phyloP scores from a whole-genome alignment of 1,284 basidiomycete genomes.

The Tilletia caries region DNA sequence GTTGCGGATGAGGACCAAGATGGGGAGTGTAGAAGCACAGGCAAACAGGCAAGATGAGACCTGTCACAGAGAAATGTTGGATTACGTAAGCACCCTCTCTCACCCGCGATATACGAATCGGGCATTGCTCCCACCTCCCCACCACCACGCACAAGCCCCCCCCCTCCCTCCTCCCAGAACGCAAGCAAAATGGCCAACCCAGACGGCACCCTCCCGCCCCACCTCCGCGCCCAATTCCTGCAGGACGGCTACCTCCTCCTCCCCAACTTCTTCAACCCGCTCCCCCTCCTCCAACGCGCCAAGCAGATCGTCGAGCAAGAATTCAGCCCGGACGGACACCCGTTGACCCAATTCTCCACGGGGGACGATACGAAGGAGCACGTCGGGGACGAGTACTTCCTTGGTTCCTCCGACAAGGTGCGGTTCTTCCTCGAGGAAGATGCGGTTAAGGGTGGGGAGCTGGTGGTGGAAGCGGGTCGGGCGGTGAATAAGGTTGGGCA shows the following conservation, averaged over 20 bases:
- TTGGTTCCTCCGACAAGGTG: constrained; percentile 77
- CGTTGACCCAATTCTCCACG: constrained; percentile 85
- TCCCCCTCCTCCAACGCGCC: constrained; percentile 62
- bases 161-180: too few relatives aligned
- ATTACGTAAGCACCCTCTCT: too few relatives aligned
- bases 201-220: constrained; percentile 23
- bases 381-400: constrained; percentile 86
- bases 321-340: constrained; percentile 75
- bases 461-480: constrained; percentile 23
- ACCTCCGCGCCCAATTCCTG: constrained; percentile 38
- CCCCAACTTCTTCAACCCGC: constrained; percentile 69
- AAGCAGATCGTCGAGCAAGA: constrained; percentile 69
- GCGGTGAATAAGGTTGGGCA: constrained; percentile 45
- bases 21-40: too few relatives aligned
- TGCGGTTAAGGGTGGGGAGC: constrained; percentile 56
- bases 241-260: constrained; percentile 69
- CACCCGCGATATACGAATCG: too few relatives aligned
- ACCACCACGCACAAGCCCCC: too few relatives aligned
- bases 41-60: too few relatives aligned
- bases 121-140: too few relatives aligned
- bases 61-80: too few relatives aligned
- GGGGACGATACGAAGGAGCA: constrained; percentile 71
- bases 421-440: constrained; percentile 82
- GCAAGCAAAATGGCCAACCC: not conserved
- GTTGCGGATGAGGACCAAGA: too few relatives aligned